These are phyloP conservation scores for Leptodermis oblonga DNA, from an alignment of 257 asterid genomes.

Conservation along the genomic window DNA sequence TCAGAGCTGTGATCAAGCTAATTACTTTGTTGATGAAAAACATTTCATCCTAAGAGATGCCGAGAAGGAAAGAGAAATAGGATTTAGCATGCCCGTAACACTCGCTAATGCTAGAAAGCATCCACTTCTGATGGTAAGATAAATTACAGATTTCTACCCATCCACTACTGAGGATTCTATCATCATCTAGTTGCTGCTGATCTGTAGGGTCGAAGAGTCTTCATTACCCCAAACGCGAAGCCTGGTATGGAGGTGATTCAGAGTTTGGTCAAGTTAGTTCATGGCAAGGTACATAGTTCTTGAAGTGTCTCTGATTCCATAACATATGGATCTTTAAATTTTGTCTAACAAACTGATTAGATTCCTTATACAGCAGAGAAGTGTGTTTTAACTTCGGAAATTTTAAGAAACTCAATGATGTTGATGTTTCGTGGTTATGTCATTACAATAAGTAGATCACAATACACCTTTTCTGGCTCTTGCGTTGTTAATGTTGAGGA, in stretches of 20 bases:
- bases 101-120: conserved; percentile 51
- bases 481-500: no score
- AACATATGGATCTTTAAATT: background rate
- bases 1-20: conserved; percentile 66
- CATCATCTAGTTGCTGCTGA: conserved; percentile 18
- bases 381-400: background rate
- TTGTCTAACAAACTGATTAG: background rate
- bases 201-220: conserved; percentile 55
- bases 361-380: background rate
- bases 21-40: conserved; percentile 51
- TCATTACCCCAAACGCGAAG: conserved; percentile 57
- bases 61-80: conserved; percentile 69
- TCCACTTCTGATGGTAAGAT: conserved; percentile 64
- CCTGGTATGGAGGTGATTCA: conserved; percentile 47
- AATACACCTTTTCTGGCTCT: background rate
- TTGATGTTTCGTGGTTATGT: background rate
- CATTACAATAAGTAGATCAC: background rate
- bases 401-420: background rate
- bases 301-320: conserved; percentile 6
- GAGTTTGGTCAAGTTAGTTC: conserved; percentile 60
- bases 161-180: no score
- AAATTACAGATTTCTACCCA: background rate
- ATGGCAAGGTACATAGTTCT: conserved; percentile 51
- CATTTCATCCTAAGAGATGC: conserved; percentile 66
- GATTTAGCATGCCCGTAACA: conserved; percentile 60